Evolutionary conservation across 164 flowering plant species (phyloP).

Genomic region (Saururus chinensis): DNA sequence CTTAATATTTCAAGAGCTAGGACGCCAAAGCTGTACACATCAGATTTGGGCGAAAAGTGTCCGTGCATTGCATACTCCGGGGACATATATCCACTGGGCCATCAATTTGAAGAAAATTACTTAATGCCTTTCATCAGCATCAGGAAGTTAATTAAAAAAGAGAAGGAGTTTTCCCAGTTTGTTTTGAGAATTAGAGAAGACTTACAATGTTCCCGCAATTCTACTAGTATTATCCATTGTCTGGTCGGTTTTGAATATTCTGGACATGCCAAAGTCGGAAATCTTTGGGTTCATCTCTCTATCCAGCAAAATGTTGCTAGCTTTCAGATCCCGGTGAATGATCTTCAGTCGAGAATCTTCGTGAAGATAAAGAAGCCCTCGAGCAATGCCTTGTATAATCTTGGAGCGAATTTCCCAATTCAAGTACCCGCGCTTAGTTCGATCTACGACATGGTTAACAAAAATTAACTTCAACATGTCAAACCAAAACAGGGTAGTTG

Average conservation of each 20-base stretch:
- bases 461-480: background rate
- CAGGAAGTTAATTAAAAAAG: background rate
- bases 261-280: constrained; percentile 45
- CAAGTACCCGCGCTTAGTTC: background rate
- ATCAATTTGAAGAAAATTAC: background rate
- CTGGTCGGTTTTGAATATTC: constrained; percentile 22
- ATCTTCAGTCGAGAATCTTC: constrained; percentile 41
- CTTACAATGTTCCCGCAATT: constrained; percentile 36
- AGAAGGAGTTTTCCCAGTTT: background rate
- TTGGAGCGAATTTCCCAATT: constrained; percentile 17
- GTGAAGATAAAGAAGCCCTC: constrained; percentile 53
- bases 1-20: background rate
- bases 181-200: background rate
- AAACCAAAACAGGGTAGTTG: no score
- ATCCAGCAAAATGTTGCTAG: constrained; percentile 47
- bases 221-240: constrained; percentile 13
- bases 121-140: background rate
- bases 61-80: constrained; percentile 7
- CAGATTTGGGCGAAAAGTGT: constrained; percentile 2
- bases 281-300: constrained; percentile 35
- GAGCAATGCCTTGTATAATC: constrained; percentile 32
- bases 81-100: constrained; percentile 4
- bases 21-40: constrained; percentile 4
- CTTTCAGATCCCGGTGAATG: constrained; percentile 53
- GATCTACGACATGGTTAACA: no score